Conservation (phyloP, 2,329 filamentous ascomycete genomes). For the Neofusicoccum parvum region DNA sequence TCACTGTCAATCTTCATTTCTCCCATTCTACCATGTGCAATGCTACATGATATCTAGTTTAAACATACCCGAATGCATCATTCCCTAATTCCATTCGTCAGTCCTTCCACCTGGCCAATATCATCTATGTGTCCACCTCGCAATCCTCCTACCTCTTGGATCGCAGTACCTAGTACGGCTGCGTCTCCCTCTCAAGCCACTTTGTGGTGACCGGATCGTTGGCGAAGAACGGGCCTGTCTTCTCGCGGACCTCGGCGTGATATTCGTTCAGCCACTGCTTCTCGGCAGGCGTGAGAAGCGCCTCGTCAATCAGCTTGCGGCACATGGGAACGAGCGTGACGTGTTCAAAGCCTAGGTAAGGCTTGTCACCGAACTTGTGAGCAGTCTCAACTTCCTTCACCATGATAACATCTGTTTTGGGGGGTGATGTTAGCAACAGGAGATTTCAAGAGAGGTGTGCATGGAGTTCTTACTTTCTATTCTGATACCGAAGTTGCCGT, state of each 20-base stretch:
- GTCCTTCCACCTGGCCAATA: too few species aligned
- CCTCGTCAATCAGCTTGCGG: conserved; percentile 78
- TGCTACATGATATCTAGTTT: conserved; percentile 10
- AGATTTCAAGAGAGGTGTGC: neutral
- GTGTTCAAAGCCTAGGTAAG: conserved; percentile 92
- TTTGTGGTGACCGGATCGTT: conserved; percentile 69
- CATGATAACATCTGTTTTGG: conserved; percentile 71
- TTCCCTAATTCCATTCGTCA: neutral
- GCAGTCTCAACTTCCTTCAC: conserved; percentile 85
- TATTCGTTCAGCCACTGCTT: conserved; percentile 87
- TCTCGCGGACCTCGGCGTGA: conserved; percentile 76
- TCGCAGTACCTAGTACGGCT: conserved; percentile 54
- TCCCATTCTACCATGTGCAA: neutral
- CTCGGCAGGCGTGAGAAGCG: conserved; percentile 71
- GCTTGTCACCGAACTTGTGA: conserved; percentile 88
- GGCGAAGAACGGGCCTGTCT: conserved; percentile 77
- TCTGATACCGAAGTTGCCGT: conserved; percentile 89
- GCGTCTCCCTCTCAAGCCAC: conserved; percentile 89
- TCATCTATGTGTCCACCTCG: neutral
- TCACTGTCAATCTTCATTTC: neutral
- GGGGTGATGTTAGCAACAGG: conserved; percentile 13
- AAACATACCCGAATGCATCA: neutral
- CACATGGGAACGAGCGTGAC: conserved; percentile 98
- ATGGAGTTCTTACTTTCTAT: conserved; percentile 69
- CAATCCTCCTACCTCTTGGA: neutral